Conservation (phyloP, 768 basidiomycete genomes). For the Lactifluus subvellereus region DNA sequence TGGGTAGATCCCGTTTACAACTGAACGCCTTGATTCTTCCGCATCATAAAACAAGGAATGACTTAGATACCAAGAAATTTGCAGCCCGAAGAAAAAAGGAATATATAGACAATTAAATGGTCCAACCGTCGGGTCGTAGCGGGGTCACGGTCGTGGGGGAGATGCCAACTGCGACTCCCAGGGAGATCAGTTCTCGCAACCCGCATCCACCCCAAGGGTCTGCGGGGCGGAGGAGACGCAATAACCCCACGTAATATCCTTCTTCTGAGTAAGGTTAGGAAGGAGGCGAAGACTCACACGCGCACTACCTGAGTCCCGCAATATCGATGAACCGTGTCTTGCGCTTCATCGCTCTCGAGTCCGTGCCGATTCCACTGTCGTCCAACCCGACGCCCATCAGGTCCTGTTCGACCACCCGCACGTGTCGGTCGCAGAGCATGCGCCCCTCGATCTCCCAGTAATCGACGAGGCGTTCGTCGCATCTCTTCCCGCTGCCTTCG, state of each 20-base stretch:
- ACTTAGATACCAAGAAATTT: not conserved
- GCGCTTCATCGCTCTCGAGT: conserved; percentile 61
- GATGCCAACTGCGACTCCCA: not conserved
- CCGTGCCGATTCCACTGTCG: conserved; percentile 22
- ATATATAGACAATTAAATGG: not conserved
- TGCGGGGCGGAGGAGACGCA: not conserved
- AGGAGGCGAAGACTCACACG: not conserved
- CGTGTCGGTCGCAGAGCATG: conserved; percentile 86
- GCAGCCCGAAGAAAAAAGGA: not conserved
- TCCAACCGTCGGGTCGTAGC: not conserved
- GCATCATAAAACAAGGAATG: not conserved
- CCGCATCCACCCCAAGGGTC: not conserved
- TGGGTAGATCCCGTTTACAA: not conserved
- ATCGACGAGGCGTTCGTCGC: conserved; percentile 60
- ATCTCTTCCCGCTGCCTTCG: conserved; percentile 31
- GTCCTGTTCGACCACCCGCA: conserved; percentile 31
- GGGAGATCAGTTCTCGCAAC: not conserved
- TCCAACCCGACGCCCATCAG: conserved; percentile 23
- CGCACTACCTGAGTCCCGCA: conserved; percentile 25
- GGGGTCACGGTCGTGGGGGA: not conserved
- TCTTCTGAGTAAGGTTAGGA: not conserved
- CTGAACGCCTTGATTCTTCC: not conserved
- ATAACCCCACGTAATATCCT: not conserved
- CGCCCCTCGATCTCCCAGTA: conserved; percentile 87
- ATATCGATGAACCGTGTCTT: conserved; percentile 80